These are phyloP conservation scores for Sabuloglossum arenarium DNA, from an alignment of 495 filamentous ascomycete species.

Conservation along the genomic window DNA sequence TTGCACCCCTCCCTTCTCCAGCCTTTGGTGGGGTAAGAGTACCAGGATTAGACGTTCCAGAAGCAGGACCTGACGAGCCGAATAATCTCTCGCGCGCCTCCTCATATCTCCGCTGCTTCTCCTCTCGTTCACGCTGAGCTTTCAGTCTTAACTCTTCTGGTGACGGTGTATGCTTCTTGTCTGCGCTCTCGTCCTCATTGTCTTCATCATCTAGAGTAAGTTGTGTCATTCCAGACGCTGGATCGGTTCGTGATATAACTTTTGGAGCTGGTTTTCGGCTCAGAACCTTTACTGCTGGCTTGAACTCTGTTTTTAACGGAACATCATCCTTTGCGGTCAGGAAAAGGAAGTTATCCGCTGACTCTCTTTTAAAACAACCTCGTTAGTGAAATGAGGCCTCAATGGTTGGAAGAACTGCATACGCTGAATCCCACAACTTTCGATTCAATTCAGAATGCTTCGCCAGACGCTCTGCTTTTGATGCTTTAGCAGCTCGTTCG, in stretches of 20 bases:
- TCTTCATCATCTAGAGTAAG: constrained; percentile 39
- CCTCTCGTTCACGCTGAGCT: constrained; percentile 56
- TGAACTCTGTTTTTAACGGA: constrained; percentile 63
- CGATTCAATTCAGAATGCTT: constrained; percentile 65
- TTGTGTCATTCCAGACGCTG: constrained; percentile 19
- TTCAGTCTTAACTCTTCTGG: constrained; percentile 51
- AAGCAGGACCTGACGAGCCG: constrained; percentile 32
- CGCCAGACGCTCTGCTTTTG: constrained; percentile 56
- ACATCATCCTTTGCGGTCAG: constrained; percentile 42
- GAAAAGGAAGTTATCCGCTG: constrained; percentile 49
- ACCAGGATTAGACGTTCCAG: constrained; percentile 34
- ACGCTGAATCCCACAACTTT: constrained; percentile 79
- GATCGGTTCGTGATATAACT: constrained; percentile 15
- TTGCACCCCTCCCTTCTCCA: constrained; percentile 15
- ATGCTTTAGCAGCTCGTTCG: constrained; percentile 33
- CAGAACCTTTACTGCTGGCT: constrained; percentile 60
- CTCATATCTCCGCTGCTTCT: constrained; percentile 75
- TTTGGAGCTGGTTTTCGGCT: constrained; percentile 53
- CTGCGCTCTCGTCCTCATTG: constrained; percentile 33
- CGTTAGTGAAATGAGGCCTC: background rate
- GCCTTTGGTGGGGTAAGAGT: constrained; percentile 38
- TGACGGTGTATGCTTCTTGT: constrained; percentile 30
- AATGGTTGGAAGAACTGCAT: constrained; percentile 11
- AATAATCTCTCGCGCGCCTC: constrained; percentile 73
- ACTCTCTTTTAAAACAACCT: constrained; percentile 11